These are phyloP conservation scores for Xylaria palmicola DNA, from an alignment of 495 filamentous ascomycete genomes.

Conservation along the genomic window DNA sequence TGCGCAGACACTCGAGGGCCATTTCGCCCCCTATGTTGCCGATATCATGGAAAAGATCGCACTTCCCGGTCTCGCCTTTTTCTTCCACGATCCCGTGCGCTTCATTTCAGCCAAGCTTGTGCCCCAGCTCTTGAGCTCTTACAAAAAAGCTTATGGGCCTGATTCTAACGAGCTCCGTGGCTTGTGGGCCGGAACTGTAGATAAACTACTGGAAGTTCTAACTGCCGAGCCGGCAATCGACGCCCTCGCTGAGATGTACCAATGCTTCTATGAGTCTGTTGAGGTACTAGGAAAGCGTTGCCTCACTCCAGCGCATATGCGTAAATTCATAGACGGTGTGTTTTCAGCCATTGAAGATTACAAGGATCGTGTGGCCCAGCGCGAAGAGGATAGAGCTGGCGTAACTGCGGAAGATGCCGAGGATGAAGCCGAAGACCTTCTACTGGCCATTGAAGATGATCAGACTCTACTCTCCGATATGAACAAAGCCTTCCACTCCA, in stretches of 20 bases:
- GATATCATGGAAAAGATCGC: constrained; percentile 97
- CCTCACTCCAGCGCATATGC: constrained; percentile 75
- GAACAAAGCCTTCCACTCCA: constrained; percentile 99
- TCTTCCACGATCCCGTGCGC: constrained; percentile 98
- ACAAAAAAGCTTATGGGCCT: constrained; percentile 82
- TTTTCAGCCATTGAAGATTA: constrained; percentile 87
- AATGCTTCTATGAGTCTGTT: constrained; percentile 98
- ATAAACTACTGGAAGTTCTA: constrained; percentile 92
- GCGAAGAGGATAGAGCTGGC: constrained; percentile 73
- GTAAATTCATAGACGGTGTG: constrained; percentile 79
- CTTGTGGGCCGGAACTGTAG: constrained; percentile 83
- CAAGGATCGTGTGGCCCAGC: constrained; percentile 74
- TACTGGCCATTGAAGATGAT: constrained; percentile 95
- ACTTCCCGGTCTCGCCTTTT: constrained; percentile 90
- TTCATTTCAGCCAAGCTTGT: constrained; percentile 94
- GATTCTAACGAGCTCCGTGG: constrained; percentile 68
- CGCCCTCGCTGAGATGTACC: constrained; percentile 97
- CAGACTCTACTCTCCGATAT: constrained; percentile 96
- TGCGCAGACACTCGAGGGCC: constrained; percentile 85
- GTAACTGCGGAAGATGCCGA: constrained; percentile 75
- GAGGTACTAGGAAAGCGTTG: constrained; percentile 87
- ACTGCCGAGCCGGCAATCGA: constrained; percentile 93
- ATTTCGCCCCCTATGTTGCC: constrained; percentile 87
- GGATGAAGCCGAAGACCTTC: constrained; percentile 74
- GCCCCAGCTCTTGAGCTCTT: constrained; percentile 90